Conservation (phyloP, 1,284 basidiomycete species). For the Microbotryum scabiosae region DNA sequence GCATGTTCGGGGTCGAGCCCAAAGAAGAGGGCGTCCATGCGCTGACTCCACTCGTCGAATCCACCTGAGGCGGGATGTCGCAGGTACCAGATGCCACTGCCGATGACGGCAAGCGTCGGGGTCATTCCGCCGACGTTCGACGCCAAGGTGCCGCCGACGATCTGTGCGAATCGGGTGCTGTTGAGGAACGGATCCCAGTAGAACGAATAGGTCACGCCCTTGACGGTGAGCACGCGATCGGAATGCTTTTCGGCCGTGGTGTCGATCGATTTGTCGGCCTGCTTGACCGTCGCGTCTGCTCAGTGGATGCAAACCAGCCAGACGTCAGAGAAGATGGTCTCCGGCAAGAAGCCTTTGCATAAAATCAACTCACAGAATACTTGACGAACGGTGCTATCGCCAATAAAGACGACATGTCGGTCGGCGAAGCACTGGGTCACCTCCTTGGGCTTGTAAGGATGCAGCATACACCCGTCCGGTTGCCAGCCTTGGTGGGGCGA, state of each 20-base stretch:
- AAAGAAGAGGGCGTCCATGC: slow-evolving; percentile 56
- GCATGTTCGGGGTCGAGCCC: slow-evolving; percentile 16
- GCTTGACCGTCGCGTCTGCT: slow-evolving; percentile 32
- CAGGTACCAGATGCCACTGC: slow-evolving; percentile 79
- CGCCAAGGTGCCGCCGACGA: slow-evolving; percentile 36
- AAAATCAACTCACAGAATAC: slow-evolving; percentile 59
- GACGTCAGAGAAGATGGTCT: not conserved
- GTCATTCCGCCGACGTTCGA: slow-evolving; percentile 16
- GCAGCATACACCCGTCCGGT: slow-evolving; percentile 71
- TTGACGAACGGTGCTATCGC: slow-evolving; percentile 72
- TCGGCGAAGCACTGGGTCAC: slow-evolving; percentile 40
- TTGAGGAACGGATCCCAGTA: slow-evolving; percentile 55
- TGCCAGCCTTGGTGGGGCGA: slow-evolving; percentile 61
- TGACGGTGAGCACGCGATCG: slow-evolving; percentile 39
- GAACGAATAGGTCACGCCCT: slow-evolving; percentile 44
- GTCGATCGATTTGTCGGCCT: slow-evolving; percentile 50
- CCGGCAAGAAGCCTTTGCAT: no score
- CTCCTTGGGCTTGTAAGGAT: slow-evolving; percentile 53
- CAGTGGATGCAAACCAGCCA: not conserved
- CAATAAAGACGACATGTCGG: slow-evolving; percentile 58
- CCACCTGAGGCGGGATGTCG: slow-evolving; percentile 65
- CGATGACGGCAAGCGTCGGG: slow-evolving; percentile 65
- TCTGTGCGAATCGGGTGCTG: slow-evolving; percentile 47
- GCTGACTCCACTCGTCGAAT: slow-evolving; percentile 63
- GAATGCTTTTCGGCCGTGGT: slow-evolving; percentile 54